Percentiles rank a stretch among this genome's conserved stretches.
Conservation (phyloP, 768 basidiomycete species). For the Mycena maculata region DNA sequence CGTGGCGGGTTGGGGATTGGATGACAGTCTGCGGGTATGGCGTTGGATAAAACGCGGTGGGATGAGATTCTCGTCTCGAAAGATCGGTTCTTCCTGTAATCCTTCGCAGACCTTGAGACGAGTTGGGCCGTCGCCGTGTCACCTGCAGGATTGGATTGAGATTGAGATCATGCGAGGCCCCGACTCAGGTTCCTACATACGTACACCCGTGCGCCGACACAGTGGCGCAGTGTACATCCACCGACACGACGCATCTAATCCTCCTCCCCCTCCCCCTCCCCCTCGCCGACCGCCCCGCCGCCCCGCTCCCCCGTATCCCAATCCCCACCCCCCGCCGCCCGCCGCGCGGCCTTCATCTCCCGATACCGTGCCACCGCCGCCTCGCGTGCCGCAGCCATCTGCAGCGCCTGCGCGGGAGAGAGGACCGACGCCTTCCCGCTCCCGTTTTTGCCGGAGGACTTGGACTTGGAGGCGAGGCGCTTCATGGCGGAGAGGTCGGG, state of each 20-base stretch:
- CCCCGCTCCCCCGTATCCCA: slow-evolving; percentile 2
- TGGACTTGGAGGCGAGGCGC: slow-evolving; percentile 50
- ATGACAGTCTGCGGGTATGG: too few species aligned
- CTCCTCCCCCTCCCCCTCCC: neutral
- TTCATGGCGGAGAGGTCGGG: slow-evolving; percentile 70
- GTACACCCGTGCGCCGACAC: too few species aligned
- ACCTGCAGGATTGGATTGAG: too few species aligned
- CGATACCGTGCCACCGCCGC: slow-evolving; percentile 67
- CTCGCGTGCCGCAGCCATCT: slow-evolving; percentile 83
- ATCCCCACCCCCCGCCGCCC: slow-evolving; percentile 22
- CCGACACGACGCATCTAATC: neutral
- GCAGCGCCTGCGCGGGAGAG: slow-evolving; percentile 79
- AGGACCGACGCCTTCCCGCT: slow-evolving; percentile 56
- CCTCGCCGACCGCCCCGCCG: slow-evolving; percentile 11
- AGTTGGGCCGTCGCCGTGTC: too few species aligned
- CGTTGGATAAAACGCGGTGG: too few species aligned
- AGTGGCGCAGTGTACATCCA: neutral
- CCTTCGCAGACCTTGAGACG: too few species aligned
- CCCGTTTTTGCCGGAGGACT: slow-evolving; percentile 37
- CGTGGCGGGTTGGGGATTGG: too few species aligned
- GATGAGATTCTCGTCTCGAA: too few species aligned
- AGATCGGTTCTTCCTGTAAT: too few species aligned
- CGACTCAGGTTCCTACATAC: too few species aligned
- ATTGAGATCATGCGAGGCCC: too few species aligned
- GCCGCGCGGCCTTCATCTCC: slow-evolving; percentile 69